A percentile compares a stretch with the other conserved stretches of the same genome.
These are phyloP conservation scores for Tagetes erecta DNA, from an alignment of 129 eudicot species.

Conservation along the genomic window DNA sequence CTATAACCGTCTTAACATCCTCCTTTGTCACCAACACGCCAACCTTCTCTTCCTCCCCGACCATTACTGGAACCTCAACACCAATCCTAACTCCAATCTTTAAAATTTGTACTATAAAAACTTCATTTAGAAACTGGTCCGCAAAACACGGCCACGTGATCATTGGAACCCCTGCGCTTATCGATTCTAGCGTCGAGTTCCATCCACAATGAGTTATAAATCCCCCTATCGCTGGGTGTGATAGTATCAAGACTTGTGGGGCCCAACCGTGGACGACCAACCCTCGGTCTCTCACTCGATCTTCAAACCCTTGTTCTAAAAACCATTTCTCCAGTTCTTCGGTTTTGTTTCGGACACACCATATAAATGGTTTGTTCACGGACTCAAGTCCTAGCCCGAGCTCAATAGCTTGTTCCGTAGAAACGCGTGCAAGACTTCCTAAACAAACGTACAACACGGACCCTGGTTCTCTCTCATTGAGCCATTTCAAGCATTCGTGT, in stretches of 20 bases:
- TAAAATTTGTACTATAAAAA: conserved; percentile 37
- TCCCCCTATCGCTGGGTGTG: conserved; percentile 13
- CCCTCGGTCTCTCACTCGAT: background rate
- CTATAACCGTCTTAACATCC: conserved; percentile 32
- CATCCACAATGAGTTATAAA: conserved; percentile 27
- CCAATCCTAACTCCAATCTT: conserved; percentile 48
- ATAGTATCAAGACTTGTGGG: conserved; percentile 18
- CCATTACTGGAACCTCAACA: conserved; percentile 22
- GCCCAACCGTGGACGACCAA: conserved; percentile 23
- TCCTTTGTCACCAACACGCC: conserved; percentile 44
- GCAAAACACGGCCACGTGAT: conserved; percentile 62
- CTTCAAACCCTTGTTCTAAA: conserved; percentile 29
- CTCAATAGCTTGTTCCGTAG: conserved; percentile 46
- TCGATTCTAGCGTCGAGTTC: conserved; percentile 41
- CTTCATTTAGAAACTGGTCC: conserved; percentile 57
- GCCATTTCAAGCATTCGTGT: conserved; percentile 47
- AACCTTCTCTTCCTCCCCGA: conserved; percentile 22
- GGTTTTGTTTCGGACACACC: conserved; percentile 32
- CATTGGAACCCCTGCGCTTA: conserved; percentile 53
- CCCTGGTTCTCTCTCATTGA: conserved; percentile 34
- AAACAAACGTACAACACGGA: conserved; percentile 53
- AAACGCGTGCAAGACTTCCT: conserved; percentile 45
- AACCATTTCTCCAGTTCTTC: conserved; percentile 49
- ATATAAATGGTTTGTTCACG: conserved; percentile 47
- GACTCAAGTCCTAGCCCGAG: conserved; percentile 55